Evolutionary conservation across 1,284 basidiomycete genomes (phyloP).

Genomic region (Somion occarium): DNA sequence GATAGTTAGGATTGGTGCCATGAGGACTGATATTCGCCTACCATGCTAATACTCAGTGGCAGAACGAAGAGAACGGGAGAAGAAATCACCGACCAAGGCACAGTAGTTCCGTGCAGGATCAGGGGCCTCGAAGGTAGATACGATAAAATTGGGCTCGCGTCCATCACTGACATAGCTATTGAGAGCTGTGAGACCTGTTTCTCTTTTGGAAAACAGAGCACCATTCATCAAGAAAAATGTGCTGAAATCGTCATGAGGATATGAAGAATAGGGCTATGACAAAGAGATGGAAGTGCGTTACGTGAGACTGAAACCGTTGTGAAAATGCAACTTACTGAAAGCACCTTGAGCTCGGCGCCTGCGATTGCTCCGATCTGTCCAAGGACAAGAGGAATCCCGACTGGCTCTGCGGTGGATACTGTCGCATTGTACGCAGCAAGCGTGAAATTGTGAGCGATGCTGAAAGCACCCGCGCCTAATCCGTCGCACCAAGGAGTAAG

Average conservation of each 20-base stretch:
- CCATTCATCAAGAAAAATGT: not conserved
- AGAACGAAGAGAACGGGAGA: conserved; percentile 17
- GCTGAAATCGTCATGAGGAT: conserved; percentile 2
- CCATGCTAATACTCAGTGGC: not conserved
- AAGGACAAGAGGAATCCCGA: not conserved
- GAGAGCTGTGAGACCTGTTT: not conserved
- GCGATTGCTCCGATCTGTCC: not conserved
- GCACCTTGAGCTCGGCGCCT: not conserved
- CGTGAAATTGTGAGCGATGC: conserved; percentile 4
- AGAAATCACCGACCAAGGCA: too few relatives aligned
- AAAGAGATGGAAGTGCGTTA: not conserved
- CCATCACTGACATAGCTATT: not conserved
- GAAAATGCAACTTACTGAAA: conserved; percentile 1
- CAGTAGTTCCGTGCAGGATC: conserved; percentile 19
- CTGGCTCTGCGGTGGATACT: not conserved
- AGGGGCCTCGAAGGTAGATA: conserved; percentile 13
- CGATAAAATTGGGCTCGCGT: conserved; percentile 13
- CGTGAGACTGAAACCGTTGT: not conserved
- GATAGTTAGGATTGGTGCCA: not conserved
- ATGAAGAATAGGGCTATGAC: not conserved
- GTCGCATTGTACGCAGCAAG: conserved; percentile 3
- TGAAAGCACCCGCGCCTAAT: conserved; percentile 5
- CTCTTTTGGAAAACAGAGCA: not conserved
- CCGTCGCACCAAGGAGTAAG: not conserved
- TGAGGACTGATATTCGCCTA: conserved; percentile 5